Percentiles rank a stretch among this genome's conserved stretches.
These are phyloP conservation scores for Polymyxa betae DNA, from an alignment of 208 protist genomes.

Conservation along the genomic window DNA sequence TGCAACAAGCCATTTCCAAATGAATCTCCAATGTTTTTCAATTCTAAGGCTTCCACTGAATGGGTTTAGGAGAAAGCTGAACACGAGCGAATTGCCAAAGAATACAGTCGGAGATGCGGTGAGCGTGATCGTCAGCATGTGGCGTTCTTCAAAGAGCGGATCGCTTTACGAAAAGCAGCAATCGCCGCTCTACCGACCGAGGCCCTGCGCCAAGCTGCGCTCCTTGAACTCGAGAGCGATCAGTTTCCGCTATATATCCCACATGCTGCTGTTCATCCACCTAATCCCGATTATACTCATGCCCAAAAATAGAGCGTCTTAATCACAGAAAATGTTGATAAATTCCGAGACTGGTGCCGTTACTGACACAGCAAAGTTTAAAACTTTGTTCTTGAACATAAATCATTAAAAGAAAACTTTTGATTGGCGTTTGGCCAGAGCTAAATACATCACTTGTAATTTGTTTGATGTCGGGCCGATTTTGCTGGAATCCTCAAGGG, in stretches of 20 bases:
- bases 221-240: not conserved
- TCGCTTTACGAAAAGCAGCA: not conserved
- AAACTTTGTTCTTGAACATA: no score
- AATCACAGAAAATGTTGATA: no score
- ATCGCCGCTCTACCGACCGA: conserved; percentile 23
- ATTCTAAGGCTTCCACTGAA: not conserved
- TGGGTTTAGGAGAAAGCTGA: not conserved
- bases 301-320: not conserved
- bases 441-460: no score
- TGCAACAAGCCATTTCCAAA: not conserved
- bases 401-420: no score
- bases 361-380: no score
- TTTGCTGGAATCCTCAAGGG: no score
- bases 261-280: not conserved
- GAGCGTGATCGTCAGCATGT: not conserved
- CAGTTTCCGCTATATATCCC: conserved; percentile 44
- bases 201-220: not conserved
- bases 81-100: conserved; percentile 30
- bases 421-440: no score
- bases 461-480: no score
- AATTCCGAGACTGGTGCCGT: no score
- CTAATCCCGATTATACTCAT: not conserved
- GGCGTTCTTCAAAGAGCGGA: not conserved
- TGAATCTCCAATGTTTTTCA: not conserved
- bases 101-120: conserved; percentile 11